A percentile compares a stretch with the other conserved stretches of the same genome.
Conservation (phyloP, 2,329 filamentous ascomycete species). For the Penicillium sp. region DNA sequence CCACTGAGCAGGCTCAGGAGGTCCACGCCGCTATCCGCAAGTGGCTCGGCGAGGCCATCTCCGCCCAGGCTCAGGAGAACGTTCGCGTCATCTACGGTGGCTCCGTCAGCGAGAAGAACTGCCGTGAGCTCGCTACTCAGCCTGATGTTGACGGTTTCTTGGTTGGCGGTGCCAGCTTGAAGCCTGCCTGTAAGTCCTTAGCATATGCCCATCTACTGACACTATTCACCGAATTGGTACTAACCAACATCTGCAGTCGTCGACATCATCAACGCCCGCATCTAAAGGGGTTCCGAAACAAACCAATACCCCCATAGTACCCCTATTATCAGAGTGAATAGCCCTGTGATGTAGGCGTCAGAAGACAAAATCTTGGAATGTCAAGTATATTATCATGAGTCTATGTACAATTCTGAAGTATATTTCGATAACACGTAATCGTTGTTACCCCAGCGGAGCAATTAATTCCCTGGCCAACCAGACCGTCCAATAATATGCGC, state of each 20-base stretch:
- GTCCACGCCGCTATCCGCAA: conserved; percentile 87
- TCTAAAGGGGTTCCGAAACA: conserved; percentile 32
- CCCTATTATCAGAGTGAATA: conserved; percentile 1
- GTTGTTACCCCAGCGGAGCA: neutral
- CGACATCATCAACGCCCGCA: conserved; percentile 66
- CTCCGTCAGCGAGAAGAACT: conserved; percentile 98
- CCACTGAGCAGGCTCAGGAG: conserved; percentile 86
- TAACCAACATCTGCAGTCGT: conserved; percentile 46
- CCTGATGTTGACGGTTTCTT: conserved; percentile 96
- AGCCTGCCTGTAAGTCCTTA: conserved; percentile 75
- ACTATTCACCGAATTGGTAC: neutral
- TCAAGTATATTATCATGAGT: conserved; percentile 25
- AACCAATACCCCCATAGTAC: conserved; percentile 16
- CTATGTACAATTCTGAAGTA: conserved; percentile 24
- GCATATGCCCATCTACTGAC: neutral
- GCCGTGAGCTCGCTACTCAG: conserved; percentile 86
- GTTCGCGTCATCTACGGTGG: conserved; percentile 96
- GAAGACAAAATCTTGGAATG: conserved; percentile 18
- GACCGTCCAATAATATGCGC: neutral
- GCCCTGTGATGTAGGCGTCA: conserved; percentile 7
- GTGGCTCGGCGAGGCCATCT: conserved; percentile 75
- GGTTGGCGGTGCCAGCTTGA: conserved; percentile 92
- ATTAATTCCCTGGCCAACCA: neutral
- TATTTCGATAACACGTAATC: conserved; percentile 1
- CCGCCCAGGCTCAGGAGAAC: conserved; percentile 74